Conservation (phyloP, 495 filamentous ascomycete genomes). For the Neurospora sp. region DNA sequence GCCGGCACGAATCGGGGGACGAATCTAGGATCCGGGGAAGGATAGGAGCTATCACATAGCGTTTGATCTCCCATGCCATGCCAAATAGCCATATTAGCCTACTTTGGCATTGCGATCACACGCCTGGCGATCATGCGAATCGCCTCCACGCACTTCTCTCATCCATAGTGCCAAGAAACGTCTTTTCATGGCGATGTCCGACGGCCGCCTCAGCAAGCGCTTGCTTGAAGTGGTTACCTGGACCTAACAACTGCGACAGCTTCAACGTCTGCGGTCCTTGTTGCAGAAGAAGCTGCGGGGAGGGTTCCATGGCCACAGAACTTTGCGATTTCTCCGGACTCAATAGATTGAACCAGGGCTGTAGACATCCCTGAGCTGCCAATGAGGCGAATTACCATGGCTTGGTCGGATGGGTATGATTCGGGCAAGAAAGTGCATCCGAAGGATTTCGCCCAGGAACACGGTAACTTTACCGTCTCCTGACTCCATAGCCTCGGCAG, state of each 20-base stretch:
- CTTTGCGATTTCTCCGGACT: neutral
- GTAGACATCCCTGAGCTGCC: neutral
- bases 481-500: neutral
- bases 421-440: neutral
- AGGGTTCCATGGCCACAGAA: conserved; percentile 1
- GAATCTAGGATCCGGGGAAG: conserved; percentile 7
- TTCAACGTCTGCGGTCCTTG: too few species aligned
- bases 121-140: conserved; percentile 1
- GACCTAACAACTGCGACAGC: too few species aligned
- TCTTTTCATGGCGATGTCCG: conserved; percentile 2
- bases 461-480: neutral
- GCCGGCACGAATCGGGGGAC: conserved; percentile 12
- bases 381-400: neutral
- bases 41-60: neutral
- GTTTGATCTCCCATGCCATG: conserved; percentile 14
- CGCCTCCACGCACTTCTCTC: neutral
- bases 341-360: neutral
- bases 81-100: conserved; percentile 27
- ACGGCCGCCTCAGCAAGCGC: neutral
- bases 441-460: conserved; percentile 2
- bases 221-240: too few species aligned
- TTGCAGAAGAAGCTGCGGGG: conserved; percentile 6
- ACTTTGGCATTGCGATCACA: conserved; percentile 5
- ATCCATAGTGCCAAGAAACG: conserved; percentile 24
- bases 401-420: neutral